Evolutionary conservation across 192 early-diverging fungal species (phyloP).

Genomic region (Backusella circina): DNA sequence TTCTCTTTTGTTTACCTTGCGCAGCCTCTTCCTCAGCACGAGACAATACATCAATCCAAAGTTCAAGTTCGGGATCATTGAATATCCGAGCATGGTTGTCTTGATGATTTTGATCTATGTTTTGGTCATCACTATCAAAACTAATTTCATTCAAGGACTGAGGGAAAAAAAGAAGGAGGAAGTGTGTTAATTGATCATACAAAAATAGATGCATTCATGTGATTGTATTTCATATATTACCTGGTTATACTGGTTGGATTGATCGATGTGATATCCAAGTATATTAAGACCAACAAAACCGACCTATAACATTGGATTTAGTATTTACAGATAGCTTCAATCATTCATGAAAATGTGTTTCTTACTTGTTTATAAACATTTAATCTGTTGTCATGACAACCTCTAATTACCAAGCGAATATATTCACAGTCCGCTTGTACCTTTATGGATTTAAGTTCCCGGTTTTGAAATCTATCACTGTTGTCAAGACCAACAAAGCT

Average conservation of each 20-base stretch:
- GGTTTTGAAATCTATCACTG: slow-evolving; percentile 56
- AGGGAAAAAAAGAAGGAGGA: neutral
- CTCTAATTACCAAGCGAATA: slow-evolving; percentile 62
- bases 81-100: neutral
- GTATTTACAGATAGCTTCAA: neutral
- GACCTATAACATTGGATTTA: neutral
- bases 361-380: slow-evolving; percentile 77
- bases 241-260: slow-evolving; percentile 66
- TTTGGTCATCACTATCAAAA: neutral
- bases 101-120: neutral
- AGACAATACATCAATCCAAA: slow-evolving; percentile 32
- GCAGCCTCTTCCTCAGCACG: slow-evolving; percentile 52
- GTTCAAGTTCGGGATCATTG: neutral
- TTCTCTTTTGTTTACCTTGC: slow-evolving; percentile 31
- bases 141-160: neutral
- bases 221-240: slow-evolving; percentile 25
- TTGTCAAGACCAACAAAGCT: slow-evolving; percentile 69
- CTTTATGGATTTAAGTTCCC: slow-evolving; percentile 77
- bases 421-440: slow-evolving; percentile 65
- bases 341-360: neutral
- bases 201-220: neutral
- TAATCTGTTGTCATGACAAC: slow-evolving; percentile 66
- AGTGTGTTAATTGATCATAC: neutral
- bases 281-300: neutral
- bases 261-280: neutral